Base-by-base conservation (phyloP, 2,329 filamentous ascomycete species). In the Cryphonectria japonica region DNA sequence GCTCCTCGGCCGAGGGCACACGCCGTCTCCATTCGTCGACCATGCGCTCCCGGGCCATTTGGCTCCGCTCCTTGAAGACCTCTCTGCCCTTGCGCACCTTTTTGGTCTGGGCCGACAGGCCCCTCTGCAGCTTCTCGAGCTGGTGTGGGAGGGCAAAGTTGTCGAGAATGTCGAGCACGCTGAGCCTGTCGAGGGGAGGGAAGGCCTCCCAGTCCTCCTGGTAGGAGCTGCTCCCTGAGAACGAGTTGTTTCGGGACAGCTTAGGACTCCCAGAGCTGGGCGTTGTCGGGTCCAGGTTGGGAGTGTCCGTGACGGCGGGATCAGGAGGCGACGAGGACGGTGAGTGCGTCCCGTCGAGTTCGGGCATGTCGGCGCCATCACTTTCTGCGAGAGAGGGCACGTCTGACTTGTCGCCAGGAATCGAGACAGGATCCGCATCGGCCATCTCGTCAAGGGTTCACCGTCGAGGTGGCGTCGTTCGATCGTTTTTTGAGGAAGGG, bases 11-110 rank as follows among this genome's bases (percentile, higher is more conserved):
- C 3, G 93, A 91, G 2, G 94, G 94, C 13, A 97, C 89, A 54
- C 95, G 89, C 69, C 93, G 92, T 71, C 93, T 90, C 94, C 93
- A 97, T 83, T 98, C 93, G 75, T 97, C 95, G 34, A 98, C 92
- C 78, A 98, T 94, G 72, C 93, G 91, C 75, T 97, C 92, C 77
- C 91, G 93, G n/a, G 95, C 95, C 76, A 89, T 89, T 77, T 91
- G 86, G 66, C 94, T 91, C 74, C 88, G 91, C 29, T 89, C 90
- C 79, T 93, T 93, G 73, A 97, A 82, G 71, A 89, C 94, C 79
- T 96, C 92, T 76, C 93, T 89, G 73, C 96, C 95, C 78, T 90
- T 90, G 73, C 91, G 91, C 43, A 98, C 92, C 80, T 93, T 96
- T 76, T 96, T 91, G 3, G 91, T 95, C 81, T 98, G 95, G 6